Base-by-base conservation (phyloP, 2,329 filamentous ascomycete species). In the Didymella lethalis region DNA sequence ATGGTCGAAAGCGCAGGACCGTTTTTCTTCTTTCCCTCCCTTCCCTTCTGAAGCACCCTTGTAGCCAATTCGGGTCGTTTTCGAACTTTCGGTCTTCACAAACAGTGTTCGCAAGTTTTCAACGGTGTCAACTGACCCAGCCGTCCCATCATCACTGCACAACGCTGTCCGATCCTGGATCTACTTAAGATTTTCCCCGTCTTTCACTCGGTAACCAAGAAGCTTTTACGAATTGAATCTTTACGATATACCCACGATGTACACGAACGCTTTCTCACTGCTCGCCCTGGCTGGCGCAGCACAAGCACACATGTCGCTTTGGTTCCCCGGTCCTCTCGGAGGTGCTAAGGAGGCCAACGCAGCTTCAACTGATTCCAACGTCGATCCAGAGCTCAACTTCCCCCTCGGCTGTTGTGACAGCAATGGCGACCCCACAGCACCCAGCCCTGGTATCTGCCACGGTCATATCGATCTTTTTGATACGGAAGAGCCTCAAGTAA, bases 351-450 rank as follows among this genome's bases (percentile, higher is more conserved):
- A 82, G 57, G 79, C 80, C 20, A 72, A 79, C 68, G 63, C 63
- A 20, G 62, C 65, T 48, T 68, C 66, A 1, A 66, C 61, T n/a
- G 41, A 41, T 14, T 48, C 55, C 10, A 12, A 20, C 5, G 47
- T 68, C 23, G 68, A 71, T 25, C 45, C 61, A 2, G 51, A 75
- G 49, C 77, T 82, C 43, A 74, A 79, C 62, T 81, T 76, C 55
- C 80, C 80, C 1, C 81, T 79, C 59, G 77, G 81, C 51, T 82
- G 80, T 71, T 82, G 80, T 57, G 80, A 79, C 26, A 57, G 64
- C 26, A 58, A 67, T 14, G 75, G 80, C 51, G 78, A 78, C 26
- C 62, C 64, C 23, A 64, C 62, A 36, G 72, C 62, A 6, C 68
- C 69, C 36, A 68, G 67, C 36, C 67, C 68, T 44, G 78, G 74